phyloP scores from a whole-genome alignment of 768 basidiomycete species.

The Fibroporia radiculosa region DNA sequence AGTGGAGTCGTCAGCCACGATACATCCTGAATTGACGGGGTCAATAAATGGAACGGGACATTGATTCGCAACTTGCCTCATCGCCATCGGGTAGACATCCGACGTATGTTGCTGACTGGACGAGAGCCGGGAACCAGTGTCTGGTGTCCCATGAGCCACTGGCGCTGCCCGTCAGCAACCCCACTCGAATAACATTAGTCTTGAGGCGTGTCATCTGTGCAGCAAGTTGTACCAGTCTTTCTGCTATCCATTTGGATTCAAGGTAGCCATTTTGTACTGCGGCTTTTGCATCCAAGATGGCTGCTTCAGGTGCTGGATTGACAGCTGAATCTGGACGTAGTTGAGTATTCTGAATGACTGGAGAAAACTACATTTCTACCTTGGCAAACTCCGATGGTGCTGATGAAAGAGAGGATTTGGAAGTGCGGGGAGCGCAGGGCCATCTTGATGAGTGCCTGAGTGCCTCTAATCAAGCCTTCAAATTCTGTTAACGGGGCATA shows the following conservation, averaged over 20 bases:
- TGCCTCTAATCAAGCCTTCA: conserved; percentile 26
- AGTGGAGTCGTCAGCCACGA: conserved; percentile 38
- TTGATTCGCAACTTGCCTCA: neutral
- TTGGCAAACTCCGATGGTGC: conserved; percentile 4
- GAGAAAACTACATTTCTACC: conserved; percentile 1
- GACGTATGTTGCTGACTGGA: neutral
- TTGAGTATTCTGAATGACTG: too few relatives aligned
- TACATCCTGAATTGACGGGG: conserved; percentile 14
- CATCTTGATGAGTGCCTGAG: conserved; percentile 9
- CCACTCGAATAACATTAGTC: conserved; percentile 33
- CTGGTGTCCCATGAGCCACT: conserved; percentile 35
- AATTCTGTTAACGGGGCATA: conserved; percentile 30
- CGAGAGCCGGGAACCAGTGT: conserved; percentile 37
- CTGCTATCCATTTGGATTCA: conserved; percentile 37
- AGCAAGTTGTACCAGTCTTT: conserved; percentile 31
- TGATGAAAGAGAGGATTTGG: conserved; percentile 18
- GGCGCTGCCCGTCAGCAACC: conserved; percentile 37
- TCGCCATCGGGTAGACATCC: conserved; percentile 5
- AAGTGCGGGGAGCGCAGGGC: neutral
- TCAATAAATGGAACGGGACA: neutral
- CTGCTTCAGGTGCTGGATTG: conserved; percentile 13
- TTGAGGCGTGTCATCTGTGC: conserved; percentile 27
- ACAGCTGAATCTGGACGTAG: neutral
- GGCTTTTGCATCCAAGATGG: conserved; percentile 21
- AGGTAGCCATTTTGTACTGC: conserved; percentile 33